Conservation (phyloP, 176 grass and related monocot genomes). For the Leersia perrieri region DNA sequence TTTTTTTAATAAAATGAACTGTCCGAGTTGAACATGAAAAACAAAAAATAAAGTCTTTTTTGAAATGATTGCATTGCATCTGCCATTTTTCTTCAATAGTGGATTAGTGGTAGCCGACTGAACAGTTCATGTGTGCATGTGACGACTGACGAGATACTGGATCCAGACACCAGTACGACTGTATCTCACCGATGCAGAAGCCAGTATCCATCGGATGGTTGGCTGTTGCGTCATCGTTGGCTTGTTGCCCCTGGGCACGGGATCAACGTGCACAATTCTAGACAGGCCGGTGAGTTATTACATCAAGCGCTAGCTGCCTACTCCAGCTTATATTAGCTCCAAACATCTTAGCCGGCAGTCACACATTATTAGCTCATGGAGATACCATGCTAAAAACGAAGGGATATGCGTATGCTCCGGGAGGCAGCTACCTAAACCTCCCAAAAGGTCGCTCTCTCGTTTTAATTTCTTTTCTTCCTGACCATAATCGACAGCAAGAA, state of each 20-base stretch:
- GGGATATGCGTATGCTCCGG: neutral
- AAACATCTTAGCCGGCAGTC: neutral
- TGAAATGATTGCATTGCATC: too few relatives aligned
- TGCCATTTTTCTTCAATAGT: too few relatives aligned
- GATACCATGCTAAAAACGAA: neutral
- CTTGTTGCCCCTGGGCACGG: neutral
- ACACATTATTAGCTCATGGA: neutral
- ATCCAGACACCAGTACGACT: neutral
- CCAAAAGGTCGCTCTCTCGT: neutral
- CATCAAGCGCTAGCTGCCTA: neutral
- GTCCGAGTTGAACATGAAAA: too few relatives aligned
- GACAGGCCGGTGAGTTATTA: neutral
- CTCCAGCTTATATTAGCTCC: too few relatives aligned
- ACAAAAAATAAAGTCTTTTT: too few relatives aligned
- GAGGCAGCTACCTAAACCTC: neutral
- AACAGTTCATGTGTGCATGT: neutral
- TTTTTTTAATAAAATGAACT: too few relatives aligned
- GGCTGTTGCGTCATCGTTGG: neutral
- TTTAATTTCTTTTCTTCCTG: neutral
- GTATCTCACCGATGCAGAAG: neutral
- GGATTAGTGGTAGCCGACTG: neutral
- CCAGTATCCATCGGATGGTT: neutral
- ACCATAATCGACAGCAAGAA: neutral
- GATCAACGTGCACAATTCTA: slow-evolving; percentile 7
- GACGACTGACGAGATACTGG: neutral